phyloP scores from a whole-genome alignment of 495 filamentous ascomycete genomes.

The Podospora didyma region DNA sequence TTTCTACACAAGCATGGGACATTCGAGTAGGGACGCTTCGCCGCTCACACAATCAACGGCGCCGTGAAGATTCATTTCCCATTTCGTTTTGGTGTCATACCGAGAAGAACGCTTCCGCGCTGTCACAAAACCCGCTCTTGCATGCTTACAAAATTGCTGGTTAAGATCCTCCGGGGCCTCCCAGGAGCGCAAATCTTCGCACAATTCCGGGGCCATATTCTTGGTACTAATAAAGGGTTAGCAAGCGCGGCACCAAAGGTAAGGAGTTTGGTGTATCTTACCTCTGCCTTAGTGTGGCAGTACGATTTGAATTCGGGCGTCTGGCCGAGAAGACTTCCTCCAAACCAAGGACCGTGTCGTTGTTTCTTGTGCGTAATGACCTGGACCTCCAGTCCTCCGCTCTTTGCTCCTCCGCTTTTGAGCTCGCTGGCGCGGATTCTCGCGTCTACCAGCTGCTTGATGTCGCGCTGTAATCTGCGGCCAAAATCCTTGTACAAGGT shows the following conservation, averaged over 20 bases:
- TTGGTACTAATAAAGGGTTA: conserved; percentile 59
- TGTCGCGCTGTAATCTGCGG: conserved; percentile 89
- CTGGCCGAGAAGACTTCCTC: conserved; percentile 91
- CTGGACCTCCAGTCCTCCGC: conserved; percentile 91
- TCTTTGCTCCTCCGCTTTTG: conserved; percentile 83
- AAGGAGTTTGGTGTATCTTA: conserved; percentile 18
- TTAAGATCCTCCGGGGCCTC: conserved; percentile 74
- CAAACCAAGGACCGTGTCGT: conserved; percentile 96
- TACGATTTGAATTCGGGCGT: conserved; percentile 99
- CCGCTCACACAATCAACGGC: neutral
- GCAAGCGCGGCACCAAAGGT: conserved; percentile 1
- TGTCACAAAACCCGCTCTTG: conserved; percentile 14
- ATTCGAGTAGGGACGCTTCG: neutral
- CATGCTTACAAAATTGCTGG: conserved; percentile 18
- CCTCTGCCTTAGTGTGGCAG: conserved; percentile 94
- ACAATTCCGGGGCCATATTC: conserved; percentile 95
- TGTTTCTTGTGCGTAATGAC: conserved; percentile 96
- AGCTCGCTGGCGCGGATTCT: conserved; percentile 63
- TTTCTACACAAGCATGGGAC: neutral
- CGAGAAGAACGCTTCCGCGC: conserved; percentile 10
- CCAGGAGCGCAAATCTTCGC: conserved; percentile 87
- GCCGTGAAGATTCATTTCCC: conserved; percentile 5
- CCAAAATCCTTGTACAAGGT: conserved; percentile 98
- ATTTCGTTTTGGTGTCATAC: conserved; percentile 16
- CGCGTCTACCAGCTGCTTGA: conserved; percentile 84